Percentiles rank a stretch among this genome's conserved stretches.
Evolutionary conservation across 495 filamentous ascomycete genomes (phyloP).

Genomic region (Daldinia loculata): DNA sequence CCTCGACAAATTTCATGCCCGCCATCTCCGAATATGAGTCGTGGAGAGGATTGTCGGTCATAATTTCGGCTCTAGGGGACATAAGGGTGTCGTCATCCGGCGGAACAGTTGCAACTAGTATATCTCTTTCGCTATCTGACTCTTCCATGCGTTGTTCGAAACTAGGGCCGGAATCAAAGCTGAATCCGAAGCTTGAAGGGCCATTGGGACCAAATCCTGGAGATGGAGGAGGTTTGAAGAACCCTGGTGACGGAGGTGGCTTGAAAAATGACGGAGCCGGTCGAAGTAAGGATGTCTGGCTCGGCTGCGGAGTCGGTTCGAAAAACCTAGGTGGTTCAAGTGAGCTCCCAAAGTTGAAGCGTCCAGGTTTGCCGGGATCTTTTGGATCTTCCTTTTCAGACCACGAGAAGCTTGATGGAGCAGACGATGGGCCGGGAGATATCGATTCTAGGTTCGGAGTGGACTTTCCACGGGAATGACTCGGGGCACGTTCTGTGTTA

Average conservation of each 20-base stretch:
- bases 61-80: constrained; percentile 61
- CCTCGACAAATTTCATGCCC: constrained; percentile 58
- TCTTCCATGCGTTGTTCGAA: constrained; percentile 33
- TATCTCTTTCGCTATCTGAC: constrained; percentile 35
- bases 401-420: constrained; percentile 63
- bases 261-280: constrained; percentile 47
- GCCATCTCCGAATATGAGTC: constrained; percentile 48
- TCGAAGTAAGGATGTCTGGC: constrained; percentile 29
- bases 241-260: constrained; percentile 42
- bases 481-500: constrained; percentile 45
- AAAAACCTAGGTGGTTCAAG: constrained; percentile 45
- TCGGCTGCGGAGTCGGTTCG: constrained; percentile 35
- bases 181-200: constrained; percentile 48
- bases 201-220: constrained; percentile 51
- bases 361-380: constrained; percentile 43
- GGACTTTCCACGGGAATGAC: constrained; percentile 52
- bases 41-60: constrained; percentile 63
- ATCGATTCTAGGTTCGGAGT: constrained; percentile 56
- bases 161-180: constrained; percentile 37
- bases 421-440: constrained; percentile 66
- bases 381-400: constrained; percentile 55
- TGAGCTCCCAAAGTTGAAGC: constrained; percentile 51
- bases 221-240: constrained; percentile 42
- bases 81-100: constrained; percentile 55
- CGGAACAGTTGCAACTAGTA: constrained; percentile 44